Evolutionary conservation across 306 rosid species (phyloP).

Genomic region (Inga leiocalycina): DNA sequence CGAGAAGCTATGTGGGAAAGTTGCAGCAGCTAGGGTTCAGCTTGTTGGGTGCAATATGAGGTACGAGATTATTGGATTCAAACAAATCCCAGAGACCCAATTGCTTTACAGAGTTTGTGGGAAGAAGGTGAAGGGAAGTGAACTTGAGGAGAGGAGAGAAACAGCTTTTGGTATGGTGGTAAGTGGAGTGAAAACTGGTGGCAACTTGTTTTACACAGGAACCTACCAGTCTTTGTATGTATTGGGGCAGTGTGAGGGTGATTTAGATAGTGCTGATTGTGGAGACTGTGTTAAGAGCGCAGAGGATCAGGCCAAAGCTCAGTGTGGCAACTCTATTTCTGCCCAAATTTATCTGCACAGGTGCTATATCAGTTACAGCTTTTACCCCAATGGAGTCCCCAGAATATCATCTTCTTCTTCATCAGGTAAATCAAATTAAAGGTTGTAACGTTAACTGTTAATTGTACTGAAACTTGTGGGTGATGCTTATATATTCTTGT

Average conservation of each 20-base stretch:
- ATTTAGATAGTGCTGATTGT: conserved; percentile 61
- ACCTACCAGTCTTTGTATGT: conserved; percentile 59
- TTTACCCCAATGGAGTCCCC: conserved; percentile 59
- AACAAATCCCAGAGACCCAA: conserved; percentile 53
- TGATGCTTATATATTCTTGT: not conserved
- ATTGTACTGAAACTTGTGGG: not conserved
- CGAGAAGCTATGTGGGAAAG: conserved; percentile 50
- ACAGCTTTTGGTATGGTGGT: conserved; percentile 59
- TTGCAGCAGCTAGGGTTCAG: conserved; percentile 62
- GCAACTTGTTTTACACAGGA: conserved; percentile 59
- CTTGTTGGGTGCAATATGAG: conserved; percentile 63
- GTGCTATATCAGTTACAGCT: conserved; percentile 70
- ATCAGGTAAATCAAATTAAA: conserved; percentile 37
- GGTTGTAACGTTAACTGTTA: not conserved
- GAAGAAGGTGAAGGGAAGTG: conserved; percentile 47
- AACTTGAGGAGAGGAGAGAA: conserved; percentile 58
- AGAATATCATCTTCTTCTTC: conserved; percentile 52
- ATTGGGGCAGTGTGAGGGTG: conserved; percentile 84
- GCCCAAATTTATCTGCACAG: conserved; percentile 68
- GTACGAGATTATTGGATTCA: conserved; percentile 67
- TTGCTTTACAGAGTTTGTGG: conserved; percentile 63
- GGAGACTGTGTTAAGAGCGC: conserved; percentile 72
- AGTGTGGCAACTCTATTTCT: conserved; percentile 62
- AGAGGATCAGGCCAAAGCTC: conserved; percentile 43
- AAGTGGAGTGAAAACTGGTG: conserved; percentile 52